Evolutionary conservation across 495 filamentous ascomycete genomes (phyloP).

Genomic region (Penicillium bialowiezense): DNA sequence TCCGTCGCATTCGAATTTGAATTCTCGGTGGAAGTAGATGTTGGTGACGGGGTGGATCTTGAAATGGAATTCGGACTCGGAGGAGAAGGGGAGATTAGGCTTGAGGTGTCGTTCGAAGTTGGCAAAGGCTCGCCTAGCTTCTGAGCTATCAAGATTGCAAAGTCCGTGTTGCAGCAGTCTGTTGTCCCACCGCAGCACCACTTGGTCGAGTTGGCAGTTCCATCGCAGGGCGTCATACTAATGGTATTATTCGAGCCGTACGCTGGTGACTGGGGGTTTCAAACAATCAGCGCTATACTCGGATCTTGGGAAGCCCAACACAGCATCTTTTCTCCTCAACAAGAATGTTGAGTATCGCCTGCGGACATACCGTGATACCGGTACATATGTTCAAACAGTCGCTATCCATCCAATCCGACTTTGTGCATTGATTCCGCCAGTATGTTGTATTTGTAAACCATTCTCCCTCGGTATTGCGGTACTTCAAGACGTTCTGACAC

Average conservation of each 20-base stretch:
- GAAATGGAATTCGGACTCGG: neutral
- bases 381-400: slow-evolving; percentile 12
- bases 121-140: neutral
- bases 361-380: neutral
- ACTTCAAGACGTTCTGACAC: slow-evolving; percentile 1
- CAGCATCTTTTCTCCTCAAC: too few species aligned
- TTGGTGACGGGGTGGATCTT: neutral
- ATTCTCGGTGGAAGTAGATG: neutral
- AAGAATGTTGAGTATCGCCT: too few species aligned
- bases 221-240: neutral
- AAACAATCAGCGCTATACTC: too few species aligned
- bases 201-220: neutral
- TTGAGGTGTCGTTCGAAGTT: too few species aligned
- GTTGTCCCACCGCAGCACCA: neutral
- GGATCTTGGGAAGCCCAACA: too few species aligned
- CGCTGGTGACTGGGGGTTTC: neutral
- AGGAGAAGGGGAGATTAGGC: too few species aligned
- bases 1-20: too few species aligned
- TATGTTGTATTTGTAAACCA: neutral
- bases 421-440: slow-evolving; percentile 14
- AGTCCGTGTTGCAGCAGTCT: neutral
- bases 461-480: neutral
- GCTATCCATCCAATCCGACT: slow-evolving; percentile 2
- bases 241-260: neutral
- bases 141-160: neutral